These are phyloP conservation scores for Mycogone perniciosa DNA, from an alignment of 2,329 filamentous ascomycete genomes.

Conservation along the genomic window DNA sequence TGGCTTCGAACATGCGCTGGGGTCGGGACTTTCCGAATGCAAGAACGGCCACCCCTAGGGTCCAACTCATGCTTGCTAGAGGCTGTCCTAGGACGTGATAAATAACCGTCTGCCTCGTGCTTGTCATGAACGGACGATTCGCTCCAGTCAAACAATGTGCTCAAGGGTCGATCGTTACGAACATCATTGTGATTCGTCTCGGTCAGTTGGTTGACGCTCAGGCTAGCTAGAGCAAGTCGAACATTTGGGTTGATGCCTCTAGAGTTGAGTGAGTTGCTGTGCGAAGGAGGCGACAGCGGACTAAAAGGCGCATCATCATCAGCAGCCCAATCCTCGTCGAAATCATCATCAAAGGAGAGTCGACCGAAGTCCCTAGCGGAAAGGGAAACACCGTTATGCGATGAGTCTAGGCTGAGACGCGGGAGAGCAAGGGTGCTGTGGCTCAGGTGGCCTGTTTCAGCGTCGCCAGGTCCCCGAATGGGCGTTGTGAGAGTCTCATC, in stretches of 20 bases:
- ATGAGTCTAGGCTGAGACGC: constrained; percentile 26
- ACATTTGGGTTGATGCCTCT: constrained; percentile 47
- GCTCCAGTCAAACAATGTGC: constrained; percentile 74
- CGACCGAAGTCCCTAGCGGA: constrained; percentile 39
- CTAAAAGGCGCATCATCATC: constrained; percentile 48
- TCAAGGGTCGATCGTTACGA: constrained; percentile 47
- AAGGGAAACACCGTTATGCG: constrained; percentile 28
- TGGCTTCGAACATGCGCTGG: constrained; percentile 71
- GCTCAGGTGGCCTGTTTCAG: constrained; percentile 15
- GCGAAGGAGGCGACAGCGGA: constrained; percentile 51
- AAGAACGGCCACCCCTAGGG: constrained; percentile 60
- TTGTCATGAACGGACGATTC: constrained; percentile 60
- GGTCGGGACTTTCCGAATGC: constrained; percentile 61
- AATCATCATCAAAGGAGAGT: constrained; percentile 54
- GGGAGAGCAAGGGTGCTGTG: constrained; percentile 14
- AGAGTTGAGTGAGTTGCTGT: constrained; percentile 45
- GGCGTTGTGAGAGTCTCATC: constrained; percentile 53
- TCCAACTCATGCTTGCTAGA: constrained; percentile 71
- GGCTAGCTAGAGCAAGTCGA: constrained; percentile 46
- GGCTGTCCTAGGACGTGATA: constrained; percentile 65
- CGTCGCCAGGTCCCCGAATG: constrained; percentile 32
- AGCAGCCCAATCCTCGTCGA: constrained; percentile 57
- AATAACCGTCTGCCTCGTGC: constrained; percentile 49
- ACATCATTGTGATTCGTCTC: constrained; percentile 16
- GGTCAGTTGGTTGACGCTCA: constrained; percentile 41